phyloP scores from a whole-genome alignment of 768 basidiomycete species.

The Podaxis sp. region DNA sequence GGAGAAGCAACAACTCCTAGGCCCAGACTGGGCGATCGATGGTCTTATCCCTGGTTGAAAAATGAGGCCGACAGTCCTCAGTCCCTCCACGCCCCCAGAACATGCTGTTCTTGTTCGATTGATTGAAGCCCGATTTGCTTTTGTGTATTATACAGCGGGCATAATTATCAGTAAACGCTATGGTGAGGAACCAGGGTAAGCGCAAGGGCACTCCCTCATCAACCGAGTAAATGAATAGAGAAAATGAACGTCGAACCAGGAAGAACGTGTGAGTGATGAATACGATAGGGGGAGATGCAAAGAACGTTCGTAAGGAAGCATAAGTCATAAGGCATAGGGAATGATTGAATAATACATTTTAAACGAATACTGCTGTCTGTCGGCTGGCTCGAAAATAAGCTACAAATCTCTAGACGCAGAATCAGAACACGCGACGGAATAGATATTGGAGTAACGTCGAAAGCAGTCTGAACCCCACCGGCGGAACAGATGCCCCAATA shows the following conservation, averaged over 20 bases:
- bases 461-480: background rate
- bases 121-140: background rate
- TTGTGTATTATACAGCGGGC: background rate
- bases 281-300: background rate
- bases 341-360: conserved; percentile 8
- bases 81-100: too few species aligned
- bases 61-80: too few species aligned
- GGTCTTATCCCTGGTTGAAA: too few species aligned
- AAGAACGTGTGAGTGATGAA: background rate
- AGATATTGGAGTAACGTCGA: background rate
- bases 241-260: too few species aligned
- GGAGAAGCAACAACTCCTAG: too few species aligned
- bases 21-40: too few species aligned
- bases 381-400: background rate
- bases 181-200: background rate
- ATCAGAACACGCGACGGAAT: background rate
- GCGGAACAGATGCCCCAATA: background rate
- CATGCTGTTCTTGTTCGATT: too few species aligned
- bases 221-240: too few species aligned
- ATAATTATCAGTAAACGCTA: background rate
- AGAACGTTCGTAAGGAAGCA: background rate
- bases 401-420: background rate
- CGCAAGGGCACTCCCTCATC: background rate
- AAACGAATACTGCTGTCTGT: background rate
- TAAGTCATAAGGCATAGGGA: background rate